Evolutionary conservation across 768 basidiomycete genomes (phyloP).

Genomic region (Tricholoma furcatifolium): DNA sequence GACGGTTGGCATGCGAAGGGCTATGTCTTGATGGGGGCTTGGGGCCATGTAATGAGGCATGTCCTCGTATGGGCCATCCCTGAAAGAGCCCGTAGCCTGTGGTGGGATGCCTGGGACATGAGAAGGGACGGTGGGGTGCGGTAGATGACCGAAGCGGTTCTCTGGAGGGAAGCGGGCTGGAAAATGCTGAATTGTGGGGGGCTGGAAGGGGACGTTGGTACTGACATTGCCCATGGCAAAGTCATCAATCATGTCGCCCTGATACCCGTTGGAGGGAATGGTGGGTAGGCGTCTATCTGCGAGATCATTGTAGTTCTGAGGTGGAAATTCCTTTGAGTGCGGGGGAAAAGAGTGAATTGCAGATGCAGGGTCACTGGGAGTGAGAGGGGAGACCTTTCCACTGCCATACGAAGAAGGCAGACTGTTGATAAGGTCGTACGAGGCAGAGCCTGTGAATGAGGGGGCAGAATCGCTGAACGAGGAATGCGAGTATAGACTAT

Average conservation of each 20-base stretch:
- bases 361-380: conserved; percentile 62
- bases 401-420: conserved; percentile 65
- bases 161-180: conserved; percentile 56
- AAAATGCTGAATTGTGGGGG: conserved; percentile 55
- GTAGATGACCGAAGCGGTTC: conserved; percentile 46
- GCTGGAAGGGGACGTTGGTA: conserved; percentile 45
- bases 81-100: conserved; percentile 64
- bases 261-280: conserved; percentile 45
- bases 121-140: conserved; percentile 40
- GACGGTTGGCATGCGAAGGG: conserved; percentile 61
- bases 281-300: conserved; percentile 57
- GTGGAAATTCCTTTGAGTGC: conserved; percentile 56
- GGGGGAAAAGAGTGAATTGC: conserved; percentile 56
- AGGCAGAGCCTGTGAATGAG: conserved; percentile 52
- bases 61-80: conserved; percentile 57
- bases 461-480: conserved; percentile 61
- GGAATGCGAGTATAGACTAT: conserved; percentile 57
- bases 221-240: conserved; percentile 52
- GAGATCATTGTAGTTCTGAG: conserved; percentile 57
- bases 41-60: conserved; percentile 56
- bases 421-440: conserved; percentile 67
- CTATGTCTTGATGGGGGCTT: conserved; percentile 53
- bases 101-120: conserved; percentile 65
- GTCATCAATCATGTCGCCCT: conserved; percentile 63
- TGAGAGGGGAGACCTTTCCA: conserved; percentile 76